Percentiles rank a stretch among this genome's conserved stretches.
Evolutionary conservation across 140 eudicot species (phyloP).

Genomic region (Cichorium intybus): DNA sequence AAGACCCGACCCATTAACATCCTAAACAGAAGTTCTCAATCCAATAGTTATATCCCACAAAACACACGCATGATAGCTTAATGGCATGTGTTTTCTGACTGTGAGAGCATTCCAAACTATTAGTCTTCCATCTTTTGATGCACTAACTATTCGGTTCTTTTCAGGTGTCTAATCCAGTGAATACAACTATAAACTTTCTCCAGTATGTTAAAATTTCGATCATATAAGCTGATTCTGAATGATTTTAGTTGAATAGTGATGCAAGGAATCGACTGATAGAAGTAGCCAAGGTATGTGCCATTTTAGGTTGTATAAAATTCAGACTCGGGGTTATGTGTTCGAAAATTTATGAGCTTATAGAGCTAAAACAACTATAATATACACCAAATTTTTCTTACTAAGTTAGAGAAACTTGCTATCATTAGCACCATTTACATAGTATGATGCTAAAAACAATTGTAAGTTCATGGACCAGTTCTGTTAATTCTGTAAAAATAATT

Average conservation of each 20-base stretch:
- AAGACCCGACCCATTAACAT: too few relatives aligned
- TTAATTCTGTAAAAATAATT: too few relatives aligned
- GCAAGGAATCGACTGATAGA: too few relatives aligned
- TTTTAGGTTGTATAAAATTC: too few relatives aligned
- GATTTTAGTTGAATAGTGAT: not conserved
- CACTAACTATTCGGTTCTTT: slow-evolving; percentile 80
- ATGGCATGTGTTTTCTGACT: slow-evolving; percentile 90
- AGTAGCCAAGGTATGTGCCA: too few relatives aligned
- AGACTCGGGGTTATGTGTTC: not conserved
- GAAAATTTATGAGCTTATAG: not conserved
- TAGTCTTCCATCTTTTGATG: slow-evolving; percentile 89
- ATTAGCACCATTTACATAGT: too few relatives aligned
- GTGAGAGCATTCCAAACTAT: slow-evolving; percentile 96
- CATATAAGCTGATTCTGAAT: not conserved
- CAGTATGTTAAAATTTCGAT: not conserved
- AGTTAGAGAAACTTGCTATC: not conserved
- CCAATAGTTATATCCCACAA: slow-evolving; percentile 90
- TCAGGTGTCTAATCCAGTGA: slow-evolving; percentile 92
- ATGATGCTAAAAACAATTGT: too few relatives aligned
- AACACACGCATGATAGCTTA: slow-evolving; percentile 74
- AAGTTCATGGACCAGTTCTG: too few relatives aligned
- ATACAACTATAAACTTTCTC: slow-evolving; percentile 48
- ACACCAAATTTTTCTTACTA: not conserved
- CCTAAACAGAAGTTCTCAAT: slow-evolving; percentile 69
- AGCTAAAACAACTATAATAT: not conserved